Evolutionary conservation across 108 stramenopile genomes (phyloP).

Genomic region (Nitzschia sp.): DNA sequence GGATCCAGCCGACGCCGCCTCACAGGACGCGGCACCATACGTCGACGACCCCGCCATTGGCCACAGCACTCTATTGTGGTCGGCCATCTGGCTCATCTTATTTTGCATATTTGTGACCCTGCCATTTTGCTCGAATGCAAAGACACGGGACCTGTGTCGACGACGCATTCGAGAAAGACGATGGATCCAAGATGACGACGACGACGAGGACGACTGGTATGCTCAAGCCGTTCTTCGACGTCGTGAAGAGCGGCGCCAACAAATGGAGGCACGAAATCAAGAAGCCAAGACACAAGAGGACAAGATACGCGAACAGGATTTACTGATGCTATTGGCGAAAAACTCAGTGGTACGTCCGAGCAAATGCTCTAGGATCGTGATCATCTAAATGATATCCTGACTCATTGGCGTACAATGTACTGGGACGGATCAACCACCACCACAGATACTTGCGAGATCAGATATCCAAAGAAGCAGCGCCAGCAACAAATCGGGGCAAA

Average conservation of each 20-base stretch:
- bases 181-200: conserved; percentile 23
- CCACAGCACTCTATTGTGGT: no score
- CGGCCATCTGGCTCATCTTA: not conserved
- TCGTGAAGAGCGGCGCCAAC: conserved; percentile 2
- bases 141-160: conserved; percentile 18
- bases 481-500: no score
- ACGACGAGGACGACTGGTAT: conserved; percentile 15
- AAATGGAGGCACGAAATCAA: not conserved
- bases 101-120: conserved; percentile 13
- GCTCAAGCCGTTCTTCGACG: not conserved
- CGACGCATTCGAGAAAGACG: conserved; percentile 21
- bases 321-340: conserved; percentile 17
- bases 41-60: no score
- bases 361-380: no score
- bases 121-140: conserved; percentile 15
- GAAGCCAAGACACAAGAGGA: conserved; percentile 34
- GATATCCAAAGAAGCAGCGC: no score
- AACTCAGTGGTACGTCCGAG: conserved; percentile 34
- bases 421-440: no score
- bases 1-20: no score
- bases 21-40: no score
- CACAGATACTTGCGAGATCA: no score
- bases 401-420: no score
- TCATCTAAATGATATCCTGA: no score
- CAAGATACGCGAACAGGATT: conserved; percentile 37